Evolutionary conservation across 352 stramenopile species (phyloP).

Genomic region (Elongisporangium senticosum): DNA sequence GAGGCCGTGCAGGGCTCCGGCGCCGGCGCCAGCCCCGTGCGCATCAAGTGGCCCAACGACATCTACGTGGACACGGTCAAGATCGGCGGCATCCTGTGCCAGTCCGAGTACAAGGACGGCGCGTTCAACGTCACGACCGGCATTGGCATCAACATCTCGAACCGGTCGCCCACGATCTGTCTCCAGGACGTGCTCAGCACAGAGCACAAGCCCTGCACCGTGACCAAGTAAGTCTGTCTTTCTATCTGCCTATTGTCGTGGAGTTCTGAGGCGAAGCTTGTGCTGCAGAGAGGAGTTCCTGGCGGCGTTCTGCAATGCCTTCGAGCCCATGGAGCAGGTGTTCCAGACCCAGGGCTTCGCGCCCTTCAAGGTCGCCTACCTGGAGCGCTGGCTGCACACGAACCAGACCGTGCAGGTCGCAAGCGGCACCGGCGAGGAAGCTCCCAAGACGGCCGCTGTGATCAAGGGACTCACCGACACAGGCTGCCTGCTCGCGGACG

Average conservation of each 20-base stretch:
- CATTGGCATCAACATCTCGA: conserved; percentile 89
- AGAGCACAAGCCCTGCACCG: conserved; percentile 39
- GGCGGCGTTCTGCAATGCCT: conserved; percentile 84
- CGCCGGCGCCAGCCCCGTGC: conserved; percentile 42
- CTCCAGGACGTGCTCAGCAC: conserved; percentile 78
- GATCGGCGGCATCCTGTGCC: conserved; percentile 87
- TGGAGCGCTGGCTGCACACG: conserved; percentile 81
- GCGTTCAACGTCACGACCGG: conserved; percentile 83
- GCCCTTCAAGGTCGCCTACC: conserved; percentile 81
- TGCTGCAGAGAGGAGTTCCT: conserved; percentile 73
- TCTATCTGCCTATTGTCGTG: neutral
- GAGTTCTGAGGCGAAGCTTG: conserved; percentile 5
- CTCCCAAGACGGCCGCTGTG: conserved; percentile 38
- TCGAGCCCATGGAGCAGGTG: conserved; percentile 77
- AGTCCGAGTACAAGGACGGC: conserved; percentile 79
- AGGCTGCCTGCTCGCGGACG: conserved; percentile 73
- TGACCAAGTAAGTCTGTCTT: conserved; percentile 64
- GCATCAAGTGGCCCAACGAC: conserved; percentile 92
- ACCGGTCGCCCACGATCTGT: conserved; percentile 80
- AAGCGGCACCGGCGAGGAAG: conserved; percentile 30
- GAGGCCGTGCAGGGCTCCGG: conserved; percentile 43
- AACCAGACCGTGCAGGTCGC: conserved; percentile 79
- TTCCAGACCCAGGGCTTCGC: conserved; percentile 81
- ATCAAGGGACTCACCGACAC: conserved; percentile 79
- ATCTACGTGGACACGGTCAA: conserved; percentile 88